Evolutionary conservation across 345 rosid genomes (phyloP).

Genomic region (Reutealis trisperma): DNA sequence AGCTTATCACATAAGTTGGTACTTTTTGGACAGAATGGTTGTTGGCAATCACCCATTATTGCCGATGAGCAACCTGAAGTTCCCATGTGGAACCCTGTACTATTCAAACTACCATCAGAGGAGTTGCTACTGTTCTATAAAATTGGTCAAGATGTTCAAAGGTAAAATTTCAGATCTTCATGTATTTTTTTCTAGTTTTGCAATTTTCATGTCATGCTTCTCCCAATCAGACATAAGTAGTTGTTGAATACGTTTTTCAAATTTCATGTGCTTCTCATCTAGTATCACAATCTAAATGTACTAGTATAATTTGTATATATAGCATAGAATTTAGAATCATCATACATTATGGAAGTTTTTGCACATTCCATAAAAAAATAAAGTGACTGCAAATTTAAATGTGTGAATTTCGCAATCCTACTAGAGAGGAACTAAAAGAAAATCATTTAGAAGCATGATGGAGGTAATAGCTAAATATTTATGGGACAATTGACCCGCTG

Average conservation of each 20-base stretch:
- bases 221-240: neutral
- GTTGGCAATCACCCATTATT: constrained; percentile 58
- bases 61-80: constrained; percentile 68
- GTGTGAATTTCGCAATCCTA: neutral
- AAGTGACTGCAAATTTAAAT: neutral
- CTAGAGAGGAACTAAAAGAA: neutral
- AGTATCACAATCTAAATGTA: neutral
- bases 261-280: neutral
- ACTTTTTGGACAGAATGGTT: constrained; percentile 53
- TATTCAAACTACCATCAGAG: constrained; percentile 72
- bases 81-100: constrained; percentile 92
- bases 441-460: neutral
- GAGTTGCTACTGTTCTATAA: constrained; percentile 83
- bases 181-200: neutral
- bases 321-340: neutral
- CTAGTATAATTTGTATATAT: neutral
- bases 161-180: constrained; percentile 39
- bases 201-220: neutral
- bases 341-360: neutral
- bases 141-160: constrained; percentile 82
- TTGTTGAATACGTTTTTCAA: neutral
- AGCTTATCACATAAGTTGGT: constrained; percentile 9
- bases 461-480: neutral
- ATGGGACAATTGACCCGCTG: neutral
- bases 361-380: neutral